A percentile compares a stretch with the other conserved stretches of the same genome.
These are phyloP conservation scores for Phlyctochytrium bullatum DNA, from an alignment of 192 early-diverging fungal species.

Conservation along the genomic window DNA sequence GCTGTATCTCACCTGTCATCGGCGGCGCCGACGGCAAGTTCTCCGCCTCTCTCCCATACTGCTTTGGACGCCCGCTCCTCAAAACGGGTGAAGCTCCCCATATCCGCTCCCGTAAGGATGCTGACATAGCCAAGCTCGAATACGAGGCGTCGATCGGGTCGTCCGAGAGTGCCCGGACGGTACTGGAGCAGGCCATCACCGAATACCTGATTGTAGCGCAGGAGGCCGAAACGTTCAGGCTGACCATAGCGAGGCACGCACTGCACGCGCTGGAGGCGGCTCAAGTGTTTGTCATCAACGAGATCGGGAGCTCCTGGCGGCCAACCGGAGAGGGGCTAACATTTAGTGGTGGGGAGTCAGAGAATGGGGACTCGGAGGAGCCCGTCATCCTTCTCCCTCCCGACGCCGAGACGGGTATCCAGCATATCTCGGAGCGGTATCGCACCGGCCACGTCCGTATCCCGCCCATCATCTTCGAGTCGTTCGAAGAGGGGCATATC, in stretches of 20 bases:
- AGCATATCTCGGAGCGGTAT: conserved; percentile 18
- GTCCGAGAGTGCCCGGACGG: conserved; percentile 31
- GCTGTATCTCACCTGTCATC: conserved; percentile 22
- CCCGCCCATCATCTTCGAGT: conserved; percentile 19
- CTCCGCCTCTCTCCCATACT: conserved; percentile 19
- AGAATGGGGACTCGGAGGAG: conserved; percentile 7
- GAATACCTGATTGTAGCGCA: conserved; percentile 35
- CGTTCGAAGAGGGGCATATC: conserved; percentile 1
- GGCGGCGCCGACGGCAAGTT: conserved; percentile 24
- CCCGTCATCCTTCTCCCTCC: conserved; percentile 16
- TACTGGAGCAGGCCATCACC: conserved; percentile 34
- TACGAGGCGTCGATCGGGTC: conserved; percentile 21
- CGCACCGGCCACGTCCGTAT: conserved; percentile 30
- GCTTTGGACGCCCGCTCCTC: conserved; percentile 27
- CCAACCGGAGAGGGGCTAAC: background rate
- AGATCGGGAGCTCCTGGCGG: conserved; percentile 7
- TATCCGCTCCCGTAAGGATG: conserved; percentile 26
- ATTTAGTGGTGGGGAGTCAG: background rate
- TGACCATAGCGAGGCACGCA: conserved; percentile 25
- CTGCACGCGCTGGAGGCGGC: conserved; percentile 10
- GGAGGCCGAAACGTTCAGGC: conserved; percentile 26
- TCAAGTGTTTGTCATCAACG: conserved; percentile 15
- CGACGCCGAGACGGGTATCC: conserved; percentile 19
- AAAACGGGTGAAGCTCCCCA: conserved; percentile 28
- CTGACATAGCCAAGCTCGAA: conserved; percentile 20